Percentiles rank a stretch among this genome's conserved stretches.
These are phyloP conservation scores for Zelonia costaricensis DNA, from an alignment of 208 protist species.

Conservation along the genomic window DNA sequence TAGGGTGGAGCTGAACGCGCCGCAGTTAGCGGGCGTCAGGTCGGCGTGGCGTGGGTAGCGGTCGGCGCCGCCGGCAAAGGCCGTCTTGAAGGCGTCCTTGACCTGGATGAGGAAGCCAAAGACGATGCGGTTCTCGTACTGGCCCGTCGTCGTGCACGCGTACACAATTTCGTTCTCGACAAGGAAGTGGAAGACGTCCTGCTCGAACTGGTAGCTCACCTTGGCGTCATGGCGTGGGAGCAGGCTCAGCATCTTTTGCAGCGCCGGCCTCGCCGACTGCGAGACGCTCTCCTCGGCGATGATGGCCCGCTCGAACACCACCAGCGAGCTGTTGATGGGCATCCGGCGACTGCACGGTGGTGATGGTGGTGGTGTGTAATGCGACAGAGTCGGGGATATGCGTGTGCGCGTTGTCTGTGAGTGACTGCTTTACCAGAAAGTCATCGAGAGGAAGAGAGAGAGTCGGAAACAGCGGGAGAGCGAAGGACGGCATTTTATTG, in stretches of 20 bases:
- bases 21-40: slow-evolving; percentile 42
- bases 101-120: slow-evolving; percentile 75
- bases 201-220: slow-evolving; percentile 79
- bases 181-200: slow-evolving; percentile 76
- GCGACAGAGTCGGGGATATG: too few relatives aligned
- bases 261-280: slow-evolving; percentile 28
- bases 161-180: slow-evolving; percentile 87
- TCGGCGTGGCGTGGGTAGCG: slow-evolving; percentile 49
- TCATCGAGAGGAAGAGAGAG: not conserved
- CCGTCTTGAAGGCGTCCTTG: slow-evolving; percentile 64
- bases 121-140: slow-evolving; percentile 56
- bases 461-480: not conserved
- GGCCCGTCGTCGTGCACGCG: slow-evolving; percentile 53
- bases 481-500: not conserved
- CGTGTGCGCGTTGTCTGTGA: too few relatives aligned
- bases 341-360: slow-evolving; percentile 29
- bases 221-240: slow-evolving; percentile 76
- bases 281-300: slow-evolving; percentile 59
- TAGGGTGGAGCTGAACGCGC: slow-evolving; percentile 46
- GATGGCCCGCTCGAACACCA: slow-evolving; percentile 49
- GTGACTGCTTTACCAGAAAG: too few relatives aligned
- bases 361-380: too few relatives aligned
- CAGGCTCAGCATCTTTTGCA: slow-evolving; percentile 69
- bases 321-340: slow-evolving; percentile 51
- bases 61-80: slow-evolving; percentile 55